Percentiles rank a stretch among this genome's conserved stretches.
These are phyloP conservation scores for Mycena polygramma DNA, from an alignment of 768 basidiomycete genomes.

Conservation along the genomic window DNA sequence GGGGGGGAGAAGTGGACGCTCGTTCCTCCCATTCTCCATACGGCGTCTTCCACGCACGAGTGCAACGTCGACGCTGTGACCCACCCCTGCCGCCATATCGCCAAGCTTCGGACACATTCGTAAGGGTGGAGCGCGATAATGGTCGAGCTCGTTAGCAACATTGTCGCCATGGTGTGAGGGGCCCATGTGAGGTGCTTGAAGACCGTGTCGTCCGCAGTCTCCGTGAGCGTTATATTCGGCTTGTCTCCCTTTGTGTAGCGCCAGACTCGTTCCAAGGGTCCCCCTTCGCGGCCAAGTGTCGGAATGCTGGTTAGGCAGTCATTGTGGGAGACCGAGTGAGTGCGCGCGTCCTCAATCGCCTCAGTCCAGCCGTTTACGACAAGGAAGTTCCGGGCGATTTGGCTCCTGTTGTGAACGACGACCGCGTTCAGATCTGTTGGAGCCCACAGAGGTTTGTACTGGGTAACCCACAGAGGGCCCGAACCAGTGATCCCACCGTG, in stretches of 20 bases:
- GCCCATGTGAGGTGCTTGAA: background rate
- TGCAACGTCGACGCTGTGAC: background rate
- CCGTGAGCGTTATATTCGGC: background rate
- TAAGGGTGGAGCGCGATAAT: background rate
- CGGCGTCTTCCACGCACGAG: background rate
- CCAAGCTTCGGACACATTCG: background rate
- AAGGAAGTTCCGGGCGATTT: background rate
- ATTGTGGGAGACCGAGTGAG: too few relatives aligned
- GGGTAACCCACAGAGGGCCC: background rate
- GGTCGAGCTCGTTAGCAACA: background rate
- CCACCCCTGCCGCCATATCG: background rate
- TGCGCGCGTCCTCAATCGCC: background rate
- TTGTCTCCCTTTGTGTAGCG: background rate
- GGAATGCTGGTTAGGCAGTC: too few relatives aligned
- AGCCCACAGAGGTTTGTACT: background rate
- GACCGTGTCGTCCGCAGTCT: background rate
- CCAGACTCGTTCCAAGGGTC: background rate
- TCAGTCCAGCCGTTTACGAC: background rate
- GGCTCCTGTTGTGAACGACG: background rate
- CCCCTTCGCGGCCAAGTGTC: too few relatives aligned
- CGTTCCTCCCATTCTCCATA: background rate
- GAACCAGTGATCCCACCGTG: background rate
- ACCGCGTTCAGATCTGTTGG: background rate
- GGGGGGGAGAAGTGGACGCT: background rate
- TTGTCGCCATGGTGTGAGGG: background rate